A percentile compares a stretch with the other conserved stretches of the same genome.
Conservation (phyloP, 805 yeast species). For the Yarrowia alimentaria region DNA sequence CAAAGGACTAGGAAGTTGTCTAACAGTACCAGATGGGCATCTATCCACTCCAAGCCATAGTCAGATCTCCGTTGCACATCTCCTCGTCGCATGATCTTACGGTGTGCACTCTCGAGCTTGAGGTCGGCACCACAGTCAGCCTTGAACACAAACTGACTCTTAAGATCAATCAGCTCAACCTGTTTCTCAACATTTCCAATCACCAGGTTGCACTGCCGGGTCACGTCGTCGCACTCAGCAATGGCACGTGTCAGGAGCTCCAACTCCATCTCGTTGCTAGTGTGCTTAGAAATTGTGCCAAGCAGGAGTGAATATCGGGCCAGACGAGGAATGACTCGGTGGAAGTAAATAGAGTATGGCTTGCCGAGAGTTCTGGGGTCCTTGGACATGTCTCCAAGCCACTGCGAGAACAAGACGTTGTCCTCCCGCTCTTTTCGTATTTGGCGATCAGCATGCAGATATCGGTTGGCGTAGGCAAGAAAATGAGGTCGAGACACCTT, state of each 20-base stretch:
- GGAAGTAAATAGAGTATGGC: constrained; percentile 49
- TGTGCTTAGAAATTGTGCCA: constrained; percentile 53
- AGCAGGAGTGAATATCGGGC: constrained; percentile 63
- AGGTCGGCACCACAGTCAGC: constrained; percentile 50
- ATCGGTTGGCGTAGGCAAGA: constrained; percentile 53
- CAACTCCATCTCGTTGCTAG: constrained; percentile 53
- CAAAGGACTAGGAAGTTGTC: constrained; percentile 60
- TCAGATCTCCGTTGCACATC: constrained; percentile 62
- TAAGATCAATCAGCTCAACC: constrained; percentile 53
- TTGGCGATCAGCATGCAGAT: constrained; percentile 42
- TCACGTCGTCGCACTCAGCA: constrained; percentile 53
- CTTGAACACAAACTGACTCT: constrained; percentile 56
- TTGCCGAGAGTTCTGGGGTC: constrained; percentile 45
- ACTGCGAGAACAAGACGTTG: constrained; percentile 50
- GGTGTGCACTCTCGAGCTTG: constrained; percentile 51
- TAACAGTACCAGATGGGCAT: constrained; percentile 54
- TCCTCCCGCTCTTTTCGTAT: constrained; percentile 46
- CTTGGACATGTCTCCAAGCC: constrained; percentile 56
- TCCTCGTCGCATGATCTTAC: constrained; percentile 60
- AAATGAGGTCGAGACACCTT: constrained; percentile 54
- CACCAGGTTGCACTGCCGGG: constrained; percentile 57
- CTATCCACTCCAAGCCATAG: constrained; percentile 55
- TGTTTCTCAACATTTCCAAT: constrained; percentile 61
- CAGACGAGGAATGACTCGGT: constrained; percentile 55
- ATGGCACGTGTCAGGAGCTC: constrained; percentile 53